These are phyloP conservation scores for Colletotrichum sp. DNA, from an alignment of 2,329 filamentous ascomycete genomes.

Conservation along the genomic window DNA sequence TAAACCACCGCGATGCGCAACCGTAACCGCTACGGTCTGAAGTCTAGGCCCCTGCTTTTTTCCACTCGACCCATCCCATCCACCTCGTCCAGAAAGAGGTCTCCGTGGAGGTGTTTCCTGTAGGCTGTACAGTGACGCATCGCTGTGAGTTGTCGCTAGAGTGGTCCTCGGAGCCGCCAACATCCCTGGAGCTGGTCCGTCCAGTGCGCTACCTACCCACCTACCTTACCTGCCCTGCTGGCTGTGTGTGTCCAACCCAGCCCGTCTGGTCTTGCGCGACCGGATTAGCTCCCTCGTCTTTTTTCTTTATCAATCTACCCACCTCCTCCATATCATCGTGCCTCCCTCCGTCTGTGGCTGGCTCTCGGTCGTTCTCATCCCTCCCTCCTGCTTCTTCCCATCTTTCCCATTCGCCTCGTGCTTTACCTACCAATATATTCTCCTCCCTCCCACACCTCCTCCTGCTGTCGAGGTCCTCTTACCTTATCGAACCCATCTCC, in stretches of 20 bases:
- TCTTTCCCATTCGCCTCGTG: neutral
- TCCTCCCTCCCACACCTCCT: neutral
- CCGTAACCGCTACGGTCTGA: conserved; percentile 1
- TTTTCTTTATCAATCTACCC: conserved; percentile 15
- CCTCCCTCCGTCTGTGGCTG: neutral
- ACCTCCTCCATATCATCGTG: neutral
- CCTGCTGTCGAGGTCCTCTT: neutral
- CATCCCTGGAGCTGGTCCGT: conserved; percentile 4
- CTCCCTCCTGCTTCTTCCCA: neutral
- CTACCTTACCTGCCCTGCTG: neutral
- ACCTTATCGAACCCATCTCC: neutral
- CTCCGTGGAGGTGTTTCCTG: neutral
- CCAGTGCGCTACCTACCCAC: neutral
- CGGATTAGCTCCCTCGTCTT: neutral
- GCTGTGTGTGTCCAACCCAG: neutral
- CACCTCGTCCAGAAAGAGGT: neutral
- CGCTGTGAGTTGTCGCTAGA: conserved; percentile 2
- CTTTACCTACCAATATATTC: neutral
- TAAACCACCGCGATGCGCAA: neutral
- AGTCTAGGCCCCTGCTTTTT: neutral
- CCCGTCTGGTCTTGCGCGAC: neutral
- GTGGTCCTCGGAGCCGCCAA: conserved; percentile 3
- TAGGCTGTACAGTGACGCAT: conserved; percentile 1
- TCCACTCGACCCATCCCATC: neutral
- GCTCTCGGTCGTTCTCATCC: neutral